Conservation (phyloP, 2,329 filamentous ascomycete genomes). For the Xylariaceae sp. region DNA sequence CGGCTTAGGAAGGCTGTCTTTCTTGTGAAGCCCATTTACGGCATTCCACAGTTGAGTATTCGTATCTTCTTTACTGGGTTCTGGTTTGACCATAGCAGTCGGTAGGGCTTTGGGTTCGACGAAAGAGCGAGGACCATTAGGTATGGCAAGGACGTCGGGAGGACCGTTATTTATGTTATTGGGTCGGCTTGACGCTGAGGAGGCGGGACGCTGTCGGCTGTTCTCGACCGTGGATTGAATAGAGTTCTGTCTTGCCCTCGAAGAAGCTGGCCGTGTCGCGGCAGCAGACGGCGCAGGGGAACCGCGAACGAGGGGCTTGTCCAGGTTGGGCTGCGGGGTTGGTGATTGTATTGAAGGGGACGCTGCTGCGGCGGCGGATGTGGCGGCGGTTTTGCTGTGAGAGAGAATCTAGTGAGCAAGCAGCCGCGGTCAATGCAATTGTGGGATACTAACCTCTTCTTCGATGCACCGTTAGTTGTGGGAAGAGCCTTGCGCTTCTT, state of each 20-base stretch:
- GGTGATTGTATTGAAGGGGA: slow-evolving; percentile 72
- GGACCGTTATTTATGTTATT: slow-evolving; percentile 45
- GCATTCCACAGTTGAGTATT: slow-evolving; percentile 25
- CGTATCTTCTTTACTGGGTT: slow-evolving; percentile 33
- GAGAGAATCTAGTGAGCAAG: slow-evolving; percentile 6
- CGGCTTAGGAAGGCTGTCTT: slow-evolving; percentile 37
- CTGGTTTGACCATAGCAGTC: slow-evolving; percentile 34
- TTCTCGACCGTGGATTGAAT: slow-evolving; percentile 55
- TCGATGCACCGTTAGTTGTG: slow-evolving; percentile 62
- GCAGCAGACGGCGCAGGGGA: slow-evolving; percentile 55
- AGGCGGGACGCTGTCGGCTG: slow-evolving; percentile 49
- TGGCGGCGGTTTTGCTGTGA: slow-evolving; percentile 27
- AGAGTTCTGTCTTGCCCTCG: slow-evolving; percentile 71
- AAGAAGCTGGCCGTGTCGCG: slow-evolving; percentile 57
- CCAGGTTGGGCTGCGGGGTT: slow-evolving; percentile 65
- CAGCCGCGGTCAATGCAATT: background rate
- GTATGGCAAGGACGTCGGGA: slow-evolving; percentile 33
- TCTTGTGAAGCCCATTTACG: slow-evolving; percentile 35
- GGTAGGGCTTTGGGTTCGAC: slow-evolving; percentile 47
- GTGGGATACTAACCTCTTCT: slow-evolving; percentile 63
- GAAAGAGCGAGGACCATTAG: slow-evolving; percentile 30
- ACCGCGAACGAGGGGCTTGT: slow-evolving; percentile 47
- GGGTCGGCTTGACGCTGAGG: slow-evolving; percentile 56
- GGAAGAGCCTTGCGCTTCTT: slow-evolving; percentile 66
- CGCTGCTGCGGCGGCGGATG: slow-evolving; percentile 44